A percentile compares a stretch with the other conserved stretches of the same genome.
phyloP scores from a whole-genome alignment of 106 monocot species.

The Dactylorhiza incarnata region DNA sequence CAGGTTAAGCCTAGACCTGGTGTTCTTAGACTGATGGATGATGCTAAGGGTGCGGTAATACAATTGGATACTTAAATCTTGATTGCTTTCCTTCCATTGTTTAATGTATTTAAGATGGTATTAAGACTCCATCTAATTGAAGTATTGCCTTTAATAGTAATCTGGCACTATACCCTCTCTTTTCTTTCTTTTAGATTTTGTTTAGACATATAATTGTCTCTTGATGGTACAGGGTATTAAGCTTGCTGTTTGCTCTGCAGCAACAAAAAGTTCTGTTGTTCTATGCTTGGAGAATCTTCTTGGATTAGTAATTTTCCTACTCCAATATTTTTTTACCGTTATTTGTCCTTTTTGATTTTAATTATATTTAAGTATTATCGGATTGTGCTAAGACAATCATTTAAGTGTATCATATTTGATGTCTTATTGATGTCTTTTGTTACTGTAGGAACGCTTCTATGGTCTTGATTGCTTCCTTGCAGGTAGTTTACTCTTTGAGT shows the following conservation, averaged over 20 bases:
- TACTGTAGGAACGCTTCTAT: constrained; percentile 74
- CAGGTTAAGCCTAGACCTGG: constrained; percentile 92
- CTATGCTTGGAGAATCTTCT: constrained; percentile 84
- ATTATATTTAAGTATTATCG: not conserved
- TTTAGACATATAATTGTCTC: constrained; percentile 3
- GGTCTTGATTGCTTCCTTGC: constrained; percentile 95
- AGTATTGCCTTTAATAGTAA: not conserved
- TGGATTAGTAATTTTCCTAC: constrained; percentile 58
- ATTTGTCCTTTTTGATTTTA: not conserved
- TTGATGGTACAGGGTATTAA: constrained; percentile 61
- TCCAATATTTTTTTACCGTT: not conserved
- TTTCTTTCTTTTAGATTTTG: not conserved
- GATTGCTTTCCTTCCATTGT: not conserved
- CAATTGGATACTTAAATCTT: constrained; percentile 9
- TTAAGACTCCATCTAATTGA: not conserved
- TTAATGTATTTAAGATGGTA: not conserved
- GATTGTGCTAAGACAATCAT: constrained; percentile 2
- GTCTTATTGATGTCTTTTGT: not conserved
- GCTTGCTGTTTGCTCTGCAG: constrained; percentile 94
- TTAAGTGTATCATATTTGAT: not conserved
- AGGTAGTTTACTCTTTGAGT: constrained; percentile 36
- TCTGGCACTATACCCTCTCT: not conserved
- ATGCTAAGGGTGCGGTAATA: constrained; percentile 94
- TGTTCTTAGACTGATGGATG: constrained; percentile 88
- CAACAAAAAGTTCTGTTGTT: constrained; percentile 96